A percentile compares a stretch with the other conserved stretches of the same genome.
phyloP scores from a whole-genome alignment of 2,329 filamentous ascomycete species.

The Diatrype stigma region DNA sequence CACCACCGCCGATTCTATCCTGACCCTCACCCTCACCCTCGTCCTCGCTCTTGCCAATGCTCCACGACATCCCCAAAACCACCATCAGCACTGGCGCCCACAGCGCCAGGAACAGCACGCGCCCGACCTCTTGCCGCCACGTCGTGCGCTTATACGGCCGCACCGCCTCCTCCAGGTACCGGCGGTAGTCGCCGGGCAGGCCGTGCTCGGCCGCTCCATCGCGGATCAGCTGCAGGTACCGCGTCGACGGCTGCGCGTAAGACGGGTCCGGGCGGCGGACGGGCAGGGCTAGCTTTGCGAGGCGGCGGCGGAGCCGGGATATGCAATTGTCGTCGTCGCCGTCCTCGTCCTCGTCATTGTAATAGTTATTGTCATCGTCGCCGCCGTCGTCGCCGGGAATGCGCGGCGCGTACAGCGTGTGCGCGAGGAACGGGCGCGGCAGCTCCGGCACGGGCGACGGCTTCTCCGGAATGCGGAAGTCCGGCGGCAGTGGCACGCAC shows the following conservation, averaged over 20 bases:
- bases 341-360: conserved; percentile 12
- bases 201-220: conserved; percentile 75
- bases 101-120: conserved; percentile 53
- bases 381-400: conserved; percentile 33
- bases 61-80: conserved; percentile 33
- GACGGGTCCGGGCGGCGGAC: conserved; percentile 55
- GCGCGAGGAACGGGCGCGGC: conserved; percentile 66
- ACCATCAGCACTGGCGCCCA: conserved; percentile 57
- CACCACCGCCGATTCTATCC: conserved; percentile 46
- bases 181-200: conserved; percentile 74
- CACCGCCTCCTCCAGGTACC: conserved; percentile 63
- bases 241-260: conserved; percentile 77
- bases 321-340: conserved; percentile 33
- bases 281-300: conserved; percentile 24
- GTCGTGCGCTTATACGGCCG: conserved; percentile 68
- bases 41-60: conserved; percentile 57
- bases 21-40: conserved; percentile 44
- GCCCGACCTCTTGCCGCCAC: conserved; percentile 61
- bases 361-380: conserved; percentile 13
- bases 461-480: conserved; percentile 57
- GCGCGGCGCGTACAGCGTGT: conserved; percentile 73
- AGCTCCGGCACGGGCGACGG: conserved; percentile 47
- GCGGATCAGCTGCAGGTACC: conserved; percentile 78
- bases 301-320: conserved; percentile 33
- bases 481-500: conserved; percentile 65